Evolutionary conservation across 2,329 filamentous ascomycete genomes (phyloP).

Genomic region (Fusarium sp.): DNA sequence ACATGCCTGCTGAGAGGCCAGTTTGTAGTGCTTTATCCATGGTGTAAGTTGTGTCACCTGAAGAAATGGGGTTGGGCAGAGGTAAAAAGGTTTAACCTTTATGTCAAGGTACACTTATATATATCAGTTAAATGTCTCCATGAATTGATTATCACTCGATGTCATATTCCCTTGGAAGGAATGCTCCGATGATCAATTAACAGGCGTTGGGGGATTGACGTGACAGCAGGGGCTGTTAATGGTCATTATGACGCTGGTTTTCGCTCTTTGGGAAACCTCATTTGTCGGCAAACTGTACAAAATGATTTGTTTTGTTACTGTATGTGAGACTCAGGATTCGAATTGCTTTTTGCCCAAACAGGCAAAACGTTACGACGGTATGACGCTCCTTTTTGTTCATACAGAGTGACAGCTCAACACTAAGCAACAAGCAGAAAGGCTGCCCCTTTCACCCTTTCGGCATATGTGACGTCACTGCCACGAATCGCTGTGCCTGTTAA

Average conservation of each 20-base stretch:
- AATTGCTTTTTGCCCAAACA: too few relatives aligned
- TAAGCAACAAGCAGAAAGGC: neutral
- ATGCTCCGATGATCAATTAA: neutral
- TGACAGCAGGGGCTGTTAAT: neutral
- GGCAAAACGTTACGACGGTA: neutral
- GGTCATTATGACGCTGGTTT: neutral
- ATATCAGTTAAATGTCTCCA: neutral
- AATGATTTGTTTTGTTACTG: neutral
- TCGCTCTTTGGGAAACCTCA: neutral
- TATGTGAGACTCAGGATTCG: neutral
- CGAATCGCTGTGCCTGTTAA: accelerated
- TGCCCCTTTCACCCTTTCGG: neutral
- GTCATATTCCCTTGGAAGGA: too few relatives aligned
- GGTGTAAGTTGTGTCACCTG: neutral
- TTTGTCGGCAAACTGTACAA: neutral
- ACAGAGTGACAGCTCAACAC: neutral
- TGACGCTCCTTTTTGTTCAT: neutral
- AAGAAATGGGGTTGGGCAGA: too few relatives aligned
- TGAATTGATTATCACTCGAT: neutral
- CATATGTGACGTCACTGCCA: neutral
- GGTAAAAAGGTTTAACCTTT: neutral
- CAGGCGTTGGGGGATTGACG: neutral
- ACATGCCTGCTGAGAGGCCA: conserved; percentile 1
- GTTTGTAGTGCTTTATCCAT: conserved; percentile 1
- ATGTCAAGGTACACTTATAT: neutral